Evolutionary conservation across 352 stramenopile species (phyloP), one percentile per base, ranked within the genome.

Genomic region (Paralagenidium karlingii): DNA sequence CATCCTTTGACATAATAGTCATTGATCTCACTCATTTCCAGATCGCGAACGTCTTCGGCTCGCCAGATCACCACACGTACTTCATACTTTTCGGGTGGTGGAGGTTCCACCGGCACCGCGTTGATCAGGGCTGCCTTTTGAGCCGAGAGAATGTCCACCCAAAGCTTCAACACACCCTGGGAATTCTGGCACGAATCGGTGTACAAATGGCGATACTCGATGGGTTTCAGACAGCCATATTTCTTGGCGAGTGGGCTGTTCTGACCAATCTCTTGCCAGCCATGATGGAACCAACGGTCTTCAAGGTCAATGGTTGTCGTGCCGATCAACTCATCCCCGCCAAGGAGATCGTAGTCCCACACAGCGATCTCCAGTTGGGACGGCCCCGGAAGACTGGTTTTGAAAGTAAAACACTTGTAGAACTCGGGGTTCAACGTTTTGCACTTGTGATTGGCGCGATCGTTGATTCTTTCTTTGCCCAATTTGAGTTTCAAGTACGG

Each of bases 1-100:
- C 84, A 95, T 3, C 59, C 63, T 12, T 89, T 86, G n/a, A 94
- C 77, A 47, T 93, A 97, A 19, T 96, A 82, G 53, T 97, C 88
- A 39, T 91, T 94, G 22, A 92, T 68, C 24, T 92, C 68, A 20
- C 80, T 93, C 16, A 77, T 39, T 7, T 58, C 58, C 37, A 77
- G 71, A 45, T 86, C 62, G 6, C 53, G 64, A 10, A 96, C 79
- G 30, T 89, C 76, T 26, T 94, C 78, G 2, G 63, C 81, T 8
- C 83, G 75, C 88, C 86, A 97, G 7, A 95, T 55, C 1, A 97
- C 64, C 0, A 96, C 65, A 15, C 88, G 78, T 1, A 95, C 68
- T 47, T 96, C 79, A 38, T 90, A 95, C 18, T 51, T 66, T 42
- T 80, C 66, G 1, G 74, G 57, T 8, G 46, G 46, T 2, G 82